Base-by-base conservation (phyloP, 129 eudicot genomes). In the Saussurea involucrata region DNA sequence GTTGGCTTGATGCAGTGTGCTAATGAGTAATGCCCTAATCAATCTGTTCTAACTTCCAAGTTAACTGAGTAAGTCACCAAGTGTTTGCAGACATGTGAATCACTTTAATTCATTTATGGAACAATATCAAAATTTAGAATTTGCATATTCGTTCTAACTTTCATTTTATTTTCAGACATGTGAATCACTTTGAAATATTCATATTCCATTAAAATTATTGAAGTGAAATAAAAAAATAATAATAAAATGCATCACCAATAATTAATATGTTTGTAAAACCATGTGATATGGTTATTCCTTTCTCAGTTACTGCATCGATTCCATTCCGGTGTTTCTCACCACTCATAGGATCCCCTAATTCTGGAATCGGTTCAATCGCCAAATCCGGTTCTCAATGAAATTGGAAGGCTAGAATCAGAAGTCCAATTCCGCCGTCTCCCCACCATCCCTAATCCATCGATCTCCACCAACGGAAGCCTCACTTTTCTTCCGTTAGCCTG, bases 341-440 rank as follows among this genome's bases (percentile, higher is more conserved):
- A 12, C 61, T 40, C 3, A 79, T 79, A 79, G 58, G 69, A 31
- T 66, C 66, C 57, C 25, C 71, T 72, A 68, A 72, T 71, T 64
- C 82, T 68, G 72, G 68, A 71, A 42, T 79, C 60, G 67, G 63
- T 71, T 72, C 83, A 79, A 71, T 79, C 78, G 15, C 73, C 73
- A 72, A 79, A 72, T 79, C 83, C 83, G 73, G 64, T 79, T 72
- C 67, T 65, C 6, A 79, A n/a, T 22, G 24, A 76, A 76, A 12
- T 36, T 28, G 67, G 58, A 46, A 76, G 24, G 63, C 32, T 66
- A 76, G 66, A 22, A 44, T 76, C 33, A 20, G 53, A 69, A 49
- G 21, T 63, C 77, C 66, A 66, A 46, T 40, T 72, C 83, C 77
- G 37, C 40, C 83, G 73, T 71, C 65, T 36, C 64, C 25, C 82